Percentiles rank a stretch among this genome's conserved stretches.
These are phyloP conservation scores for Penicillium nordicum DNA, from an alignment of 2,329 filamentous ascomycete genomes.

Conservation along the genomic window DNA sequence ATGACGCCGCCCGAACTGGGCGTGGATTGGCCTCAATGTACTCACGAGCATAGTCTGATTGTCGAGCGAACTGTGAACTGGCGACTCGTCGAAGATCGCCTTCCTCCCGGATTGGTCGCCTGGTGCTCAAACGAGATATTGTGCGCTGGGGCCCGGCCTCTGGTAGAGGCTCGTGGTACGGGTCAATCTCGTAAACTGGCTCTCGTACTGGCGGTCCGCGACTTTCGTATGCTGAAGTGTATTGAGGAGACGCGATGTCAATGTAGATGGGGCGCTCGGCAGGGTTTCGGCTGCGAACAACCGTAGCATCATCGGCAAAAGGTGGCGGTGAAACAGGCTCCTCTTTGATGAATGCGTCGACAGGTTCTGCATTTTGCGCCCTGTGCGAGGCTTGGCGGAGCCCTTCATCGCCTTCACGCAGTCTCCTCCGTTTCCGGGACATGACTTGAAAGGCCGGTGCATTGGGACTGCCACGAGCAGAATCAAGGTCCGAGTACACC, in stretches of 20 bases:
- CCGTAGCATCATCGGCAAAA: slow-evolving; percentile 45
- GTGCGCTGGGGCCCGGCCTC: slow-evolving; percentile 38
- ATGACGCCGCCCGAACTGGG: slow-evolving; percentile 38
- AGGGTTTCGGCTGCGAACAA: slow-evolving; percentile 33
- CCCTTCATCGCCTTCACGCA: slow-evolving; percentile 39
- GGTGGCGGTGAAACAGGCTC: slow-evolving; percentile 61
- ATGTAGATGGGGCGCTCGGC: slow-evolving; percentile 49
- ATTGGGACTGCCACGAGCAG: slow-evolving; percentile 46
- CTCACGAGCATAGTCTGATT: slow-evolving; percentile 41
- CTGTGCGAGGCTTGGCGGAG: slow-evolving; percentile 33
- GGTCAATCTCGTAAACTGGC: slow-evolving; percentile 36
- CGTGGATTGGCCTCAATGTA: slow-evolving; percentile 46
- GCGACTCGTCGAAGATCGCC: slow-evolving; percentile 47
- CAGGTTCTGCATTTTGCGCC: slow-evolving; percentile 36
- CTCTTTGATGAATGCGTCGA: slow-evolving; percentile 57
- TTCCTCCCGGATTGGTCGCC: slow-evolving; percentile 41
- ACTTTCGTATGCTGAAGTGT: slow-evolving; percentile 35
- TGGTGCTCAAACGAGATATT: slow-evolving; percentile 39
- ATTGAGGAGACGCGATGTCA: slow-evolving; percentile 43
- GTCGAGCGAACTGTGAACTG: slow-evolving; percentile 45
- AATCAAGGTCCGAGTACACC: slow-evolving; percentile 26
- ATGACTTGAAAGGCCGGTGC: slow-evolving; percentile 42
- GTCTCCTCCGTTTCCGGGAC: slow-evolving; percentile 52
- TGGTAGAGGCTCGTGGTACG: slow-evolving; percentile 30
- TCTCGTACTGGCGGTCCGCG: slow-evolving; percentile 30